phyloP scores from a whole-genome alignment of 257 asterid genomes.

The Fraxinus quadrangulata region DNA sequence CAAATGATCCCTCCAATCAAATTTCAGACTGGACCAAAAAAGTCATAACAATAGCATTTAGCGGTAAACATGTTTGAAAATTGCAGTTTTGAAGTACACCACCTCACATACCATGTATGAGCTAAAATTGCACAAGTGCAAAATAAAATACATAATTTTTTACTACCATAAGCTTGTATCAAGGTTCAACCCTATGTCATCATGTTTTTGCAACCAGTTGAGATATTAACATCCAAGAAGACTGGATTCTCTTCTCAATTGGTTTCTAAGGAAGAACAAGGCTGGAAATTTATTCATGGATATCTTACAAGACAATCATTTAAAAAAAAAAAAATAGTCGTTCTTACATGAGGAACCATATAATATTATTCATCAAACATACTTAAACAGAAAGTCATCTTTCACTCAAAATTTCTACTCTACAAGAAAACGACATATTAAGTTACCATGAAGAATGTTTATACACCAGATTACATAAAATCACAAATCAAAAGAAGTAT shows the following conservation, averaged over 20 bases:
- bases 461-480: not conserved
- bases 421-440: not conserved
- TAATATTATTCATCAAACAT: not conserved
- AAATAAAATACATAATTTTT: not conserved
- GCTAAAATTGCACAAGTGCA: not conserved
- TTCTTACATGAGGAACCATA: not conserved
- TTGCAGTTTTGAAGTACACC: not conserved
- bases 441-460: not conserved
- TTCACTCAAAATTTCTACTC: not conserved
- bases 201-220: not conserved
- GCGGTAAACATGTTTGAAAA: not conserved
- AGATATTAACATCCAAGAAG: not conserved
- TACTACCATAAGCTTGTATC: not conserved
- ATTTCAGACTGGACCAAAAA: not conserved
- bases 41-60: not conserved
- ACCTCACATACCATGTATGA: not conserved
- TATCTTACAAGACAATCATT: not conserved
- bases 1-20: not conserved
- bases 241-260: not conserved
- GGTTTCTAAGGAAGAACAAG: not conserved
- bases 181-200: not conserved
- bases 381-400: not conserved
- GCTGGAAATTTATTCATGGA: not conserved
- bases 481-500: not conserved
- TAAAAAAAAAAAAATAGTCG: not conserved